phyloP scores from a whole-genome alignment of 2,329 filamentous ascomycete species.

The Pseudogymnoascus sp. region DNA sequence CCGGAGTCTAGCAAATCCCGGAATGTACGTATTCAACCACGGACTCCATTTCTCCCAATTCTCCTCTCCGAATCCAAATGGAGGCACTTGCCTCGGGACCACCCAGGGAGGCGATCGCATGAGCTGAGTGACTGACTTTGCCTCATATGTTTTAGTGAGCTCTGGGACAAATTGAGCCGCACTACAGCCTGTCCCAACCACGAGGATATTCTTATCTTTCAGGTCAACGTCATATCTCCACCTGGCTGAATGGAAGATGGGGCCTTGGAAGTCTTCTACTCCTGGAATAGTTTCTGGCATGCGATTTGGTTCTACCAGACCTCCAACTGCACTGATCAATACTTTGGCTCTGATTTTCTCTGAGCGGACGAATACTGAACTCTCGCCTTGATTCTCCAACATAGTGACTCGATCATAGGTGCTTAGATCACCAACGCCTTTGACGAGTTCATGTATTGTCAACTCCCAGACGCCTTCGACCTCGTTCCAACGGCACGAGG shows the following conservation, averaged over 20 bases:
- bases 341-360: constrained; percentile 48
- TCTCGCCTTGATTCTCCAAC: constrained; percentile 37
- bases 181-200: constrained; percentile 52
- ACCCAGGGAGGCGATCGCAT: constrained; percentile 55
- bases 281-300: constrained; percentile 46
- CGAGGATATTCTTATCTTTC: constrained; percentile 48
- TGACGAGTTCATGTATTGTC: constrained; percentile 41
- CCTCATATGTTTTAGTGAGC: constrained; percentile 37
- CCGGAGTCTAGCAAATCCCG: constrained; percentile 38
- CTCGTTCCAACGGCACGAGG: constrained; percentile 44
- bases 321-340: constrained; percentile 49
- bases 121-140: constrained; percentile 52
- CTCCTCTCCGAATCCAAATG: constrained; percentile 29
- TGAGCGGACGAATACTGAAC: constrained; percentile 42
- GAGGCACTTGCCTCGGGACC: constrained; percentile 34
- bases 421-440: constrained; percentile 48
- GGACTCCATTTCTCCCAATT: constrained; percentile 42
- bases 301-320: constrained; percentile 46
- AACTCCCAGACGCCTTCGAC: constrained; percentile 50
- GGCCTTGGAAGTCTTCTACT: constrained; percentile 46
- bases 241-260: constrained; percentile 51
- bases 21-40: constrained; percentile 39
- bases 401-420: constrained; percentile 39
- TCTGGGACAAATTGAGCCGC: constrained; percentile 50
- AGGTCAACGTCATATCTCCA: constrained; percentile 49